Evolutionary conservation across 371 early-diverging fungal species (phyloP).

Genomic region (Ordospora pajunii): DNA sequence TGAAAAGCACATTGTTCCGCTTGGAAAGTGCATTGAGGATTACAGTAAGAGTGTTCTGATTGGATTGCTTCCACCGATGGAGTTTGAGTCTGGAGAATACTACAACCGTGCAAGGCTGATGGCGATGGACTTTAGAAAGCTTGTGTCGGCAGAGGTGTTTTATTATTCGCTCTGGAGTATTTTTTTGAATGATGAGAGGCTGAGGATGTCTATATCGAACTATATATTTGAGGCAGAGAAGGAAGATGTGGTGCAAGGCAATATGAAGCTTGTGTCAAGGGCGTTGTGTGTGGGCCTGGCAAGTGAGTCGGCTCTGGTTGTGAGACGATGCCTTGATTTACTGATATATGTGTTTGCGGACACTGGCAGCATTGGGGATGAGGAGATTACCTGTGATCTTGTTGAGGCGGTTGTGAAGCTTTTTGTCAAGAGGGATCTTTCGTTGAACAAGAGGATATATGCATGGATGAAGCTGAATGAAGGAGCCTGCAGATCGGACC

Average conservation of each 20-base stretch:
- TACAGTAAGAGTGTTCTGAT: constrained; percentile 32
- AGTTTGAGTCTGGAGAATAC: constrained; percentile 49
- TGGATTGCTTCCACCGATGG: constrained; percentile 51
- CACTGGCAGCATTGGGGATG: not conserved
- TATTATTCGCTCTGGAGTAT: constrained; percentile 38
- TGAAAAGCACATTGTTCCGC: constrained; percentile 33
- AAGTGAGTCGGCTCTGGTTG: constrained; percentile 19
- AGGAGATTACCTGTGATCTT: not conserved
- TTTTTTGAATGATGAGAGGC: constrained; percentile 33
- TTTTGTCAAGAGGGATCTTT: constrained; percentile 51
- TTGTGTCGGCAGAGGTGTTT: not conserved
- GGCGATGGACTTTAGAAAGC: constrained; percentile 22
- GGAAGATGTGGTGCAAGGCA: not conserved
- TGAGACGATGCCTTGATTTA: constrained; percentile 33
- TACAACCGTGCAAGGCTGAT: constrained; percentile 23
- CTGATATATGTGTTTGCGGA: constrained; percentile 3
- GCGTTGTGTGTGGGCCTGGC: constrained; percentile 25
- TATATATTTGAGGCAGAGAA: not conserved
- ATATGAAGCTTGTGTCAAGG: constrained; percentile 2
- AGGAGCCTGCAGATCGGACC: not conserved
- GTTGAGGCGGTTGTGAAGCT: constrained; percentile 39
- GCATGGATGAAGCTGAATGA: constrained; percentile 37
- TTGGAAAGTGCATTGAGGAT: constrained; percentile 5
- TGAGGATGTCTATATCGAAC: constrained; percentile 38
- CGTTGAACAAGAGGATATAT: constrained; percentile 52